These are phyloP conservation scores for Ceratobasidium sp. DNA, from an alignment of 1,284 basidiomycete genomes.

Conservation along the genomic window DNA sequence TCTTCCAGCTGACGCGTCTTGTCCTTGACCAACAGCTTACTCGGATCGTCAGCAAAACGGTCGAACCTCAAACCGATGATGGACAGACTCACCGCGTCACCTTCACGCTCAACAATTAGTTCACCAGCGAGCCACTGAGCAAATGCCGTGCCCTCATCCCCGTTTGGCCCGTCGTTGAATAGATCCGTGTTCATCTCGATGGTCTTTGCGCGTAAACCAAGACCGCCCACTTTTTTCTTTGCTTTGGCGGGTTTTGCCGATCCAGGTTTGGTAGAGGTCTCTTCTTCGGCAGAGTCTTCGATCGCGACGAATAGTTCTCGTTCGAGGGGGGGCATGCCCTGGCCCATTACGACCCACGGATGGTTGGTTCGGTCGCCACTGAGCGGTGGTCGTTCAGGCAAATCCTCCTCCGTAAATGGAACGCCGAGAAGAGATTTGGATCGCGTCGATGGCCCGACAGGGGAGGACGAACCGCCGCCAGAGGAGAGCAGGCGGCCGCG, in stretches of 20 bases:
- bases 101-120: conserved; percentile 28
- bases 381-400: conserved; percentile 25
- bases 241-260: conserved; percentile 18
- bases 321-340: conserved; percentile 30
- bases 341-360: conserved; percentile 35
- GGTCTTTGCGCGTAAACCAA: conserved; percentile 21
- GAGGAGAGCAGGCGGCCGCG: conserved; percentile 28
- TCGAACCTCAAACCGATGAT: background rate
- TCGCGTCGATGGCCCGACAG: conserved; percentile 15
- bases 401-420: conserved; percentile 14
- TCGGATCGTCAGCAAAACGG: no score
- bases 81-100: conserved; percentile 11
- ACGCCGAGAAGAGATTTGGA: conserved; percentile 7
- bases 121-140: conserved; percentile 39
- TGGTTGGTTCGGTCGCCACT: conserved; percentile 30
- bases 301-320: conserved; percentile 16
- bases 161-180: conserved; percentile 41
- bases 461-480: conserved; percentile 20
- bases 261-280: background rate
- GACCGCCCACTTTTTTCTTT: conserved; percentile 16
- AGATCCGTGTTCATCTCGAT: conserved; percentile 24
- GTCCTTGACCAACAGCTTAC: conserved; percentile 29
- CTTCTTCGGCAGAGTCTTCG: conserved; percentile 16
- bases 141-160: conserved; percentile 37
- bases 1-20: conserved; percentile 12